Evolutionary conservation across 441 rosid genomes (phyloP), one percentile per base, ranked within the genome.

Genomic region (Dalechampia spathulata): DNA sequence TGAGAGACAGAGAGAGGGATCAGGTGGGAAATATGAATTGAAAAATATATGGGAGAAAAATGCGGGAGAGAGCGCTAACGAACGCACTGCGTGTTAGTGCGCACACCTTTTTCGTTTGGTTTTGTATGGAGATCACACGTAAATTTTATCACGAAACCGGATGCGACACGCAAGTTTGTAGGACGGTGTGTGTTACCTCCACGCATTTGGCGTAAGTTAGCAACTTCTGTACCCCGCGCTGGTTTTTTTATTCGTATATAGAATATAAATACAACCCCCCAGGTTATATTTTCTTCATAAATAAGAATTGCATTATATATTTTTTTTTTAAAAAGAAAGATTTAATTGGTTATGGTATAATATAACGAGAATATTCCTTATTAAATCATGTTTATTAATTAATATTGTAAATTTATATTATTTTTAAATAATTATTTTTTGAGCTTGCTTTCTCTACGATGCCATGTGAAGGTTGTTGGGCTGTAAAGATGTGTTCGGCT

Each of bases 381-480:
- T n/a, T n/a, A n/a, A n/a, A n/a, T n/a, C n/a, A n/a, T n/a, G n/a
- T n/a, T n/a, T n/a, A n/a, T n/a, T n/a, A n/a, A n/a, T n/a, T n/a
- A n/a, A n/a, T n/a, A n/a, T n/a, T n/a, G n/a, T n/a, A n/a, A n/a
- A n/a, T n/a, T n/a, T n/a, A n/a, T n/a, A n/a, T n/a, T n/a, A n/a
- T n/a, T n/a, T n/a, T n/a, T n/a, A n/a, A n/a, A n/a, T n/a, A n/a
- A n/a, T n/a, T n/a, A n/a, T n/a, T n/a, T n/a, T n/a, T n/a, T n/a
- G n/a, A n/a, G n/a, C n/a, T n/a, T n/a, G n/a, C n/a, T n/a, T n/a
- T n/a, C n/a, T n/a, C n/a, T n/a, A n/a, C n/a, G n/a, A n/a, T n/a
- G 14, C 69, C 73, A 58, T 12, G 78, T 70, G 75, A 67, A 38
- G 48, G 58, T 59, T 36, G 63, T 21, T 6, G 44, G 58, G 60